Percentiles rank a stretch among this genome's conserved stretches.
Evolutionary conservation across 1,139 yeast species (phyloP).

Genomic region (Waltiozyma sp.): DNA sequence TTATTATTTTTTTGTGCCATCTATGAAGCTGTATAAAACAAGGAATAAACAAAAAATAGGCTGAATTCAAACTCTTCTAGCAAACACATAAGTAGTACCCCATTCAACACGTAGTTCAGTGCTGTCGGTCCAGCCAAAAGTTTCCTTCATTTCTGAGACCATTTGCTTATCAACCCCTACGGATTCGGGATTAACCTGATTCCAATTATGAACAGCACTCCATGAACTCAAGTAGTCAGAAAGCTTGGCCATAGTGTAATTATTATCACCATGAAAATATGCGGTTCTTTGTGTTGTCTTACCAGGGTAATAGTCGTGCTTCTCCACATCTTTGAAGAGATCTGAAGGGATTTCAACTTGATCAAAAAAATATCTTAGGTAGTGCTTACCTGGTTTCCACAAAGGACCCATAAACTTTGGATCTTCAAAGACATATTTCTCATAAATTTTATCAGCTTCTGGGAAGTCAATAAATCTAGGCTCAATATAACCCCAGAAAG

Average conservation of each 20-base stretch:
- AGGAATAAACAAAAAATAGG: too few relatives aligned
- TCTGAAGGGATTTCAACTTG: slow-evolving; percentile 33
- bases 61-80: slow-evolving; percentile 9
- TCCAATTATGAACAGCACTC: slow-evolving; percentile 68
- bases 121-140: slow-evolving; percentile 34
- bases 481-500: slow-evolving; percentile 69
- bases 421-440: slow-evolving; percentile 26
- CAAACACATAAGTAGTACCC: slow-evolving; percentile 38
- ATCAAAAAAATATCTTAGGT: slow-evolving; percentile 34
- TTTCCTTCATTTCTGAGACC: slow-evolving; percentile 30
- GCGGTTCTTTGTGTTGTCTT: slow-evolving; percentile 17
- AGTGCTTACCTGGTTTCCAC: slow-evolving; percentile 66
- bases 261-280: slow-evolving; percentile 28
- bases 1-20: too few relatives aligned
- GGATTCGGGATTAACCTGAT: slow-evolving; percentile 23
- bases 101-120: slow-evolving; percentile 39
- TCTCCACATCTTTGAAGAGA: slow-evolving; percentile 30
- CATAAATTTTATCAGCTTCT: slow-evolving; percentile 26
- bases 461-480: slow-evolving; percentile 29
- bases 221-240: slow-evolving; percentile 46
- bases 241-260: slow-evolving; percentile 33
- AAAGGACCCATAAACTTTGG: slow-evolving; percentile 49
- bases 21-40: too few relatives aligned
- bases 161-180: slow-evolving; percentile 31
- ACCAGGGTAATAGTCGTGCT: slow-evolving; percentile 29